phyloP scores from a whole-genome alignment of 352 stramenopile species.

The Pythium pyrilobum region DNA sequence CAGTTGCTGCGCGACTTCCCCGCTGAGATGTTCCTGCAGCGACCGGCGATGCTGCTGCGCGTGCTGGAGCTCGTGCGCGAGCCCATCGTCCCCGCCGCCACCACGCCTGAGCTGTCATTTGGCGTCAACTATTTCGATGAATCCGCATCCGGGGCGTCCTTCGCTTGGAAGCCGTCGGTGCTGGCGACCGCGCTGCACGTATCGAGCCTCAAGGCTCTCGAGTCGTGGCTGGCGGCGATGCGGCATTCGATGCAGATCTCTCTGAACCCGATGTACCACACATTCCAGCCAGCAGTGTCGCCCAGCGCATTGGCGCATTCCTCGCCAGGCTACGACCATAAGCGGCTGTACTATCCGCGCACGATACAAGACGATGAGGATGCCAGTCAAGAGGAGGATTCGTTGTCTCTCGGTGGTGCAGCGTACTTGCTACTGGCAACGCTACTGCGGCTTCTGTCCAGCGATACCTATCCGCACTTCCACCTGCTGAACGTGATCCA shows the following conservation, averaged over 20 bases:
- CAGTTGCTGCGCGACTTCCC: conserved; percentile 65
- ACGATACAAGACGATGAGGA: background rate
- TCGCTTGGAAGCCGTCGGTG: conserved; percentile 43
- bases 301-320: background rate
- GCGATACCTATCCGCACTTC: conserved; percentile 34
- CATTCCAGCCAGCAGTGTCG: conserved; percentile 20
- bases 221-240: conserved; percentile 49
- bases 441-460: conserved; percentile 45
- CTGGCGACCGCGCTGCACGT: conserved; percentile 44
- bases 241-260: conserved; percentile 21
- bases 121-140: conserved; percentile 79
- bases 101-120: conserved; percentile 18
- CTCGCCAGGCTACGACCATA: conserved; percentile 1
- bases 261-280: conserved; percentile 43
- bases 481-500: conserved; percentile 61
- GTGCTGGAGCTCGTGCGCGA: conserved; percentile 60
- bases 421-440: conserved; percentile 36
- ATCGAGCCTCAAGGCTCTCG: conserved; percentile 53
- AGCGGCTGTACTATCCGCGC: conserved; percentile 13
- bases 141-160: conserved; percentile 30
- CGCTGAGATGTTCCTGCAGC: conserved; percentile 60
- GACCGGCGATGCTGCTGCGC: conserved; percentile 47
- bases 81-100: conserved; percentile 36
- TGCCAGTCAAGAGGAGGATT: background rate
- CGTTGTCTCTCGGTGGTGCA: conserved; percentile 7